Conservation (phyloP, 179 eudicot genomes). For the Silene vulgaris region DNA sequence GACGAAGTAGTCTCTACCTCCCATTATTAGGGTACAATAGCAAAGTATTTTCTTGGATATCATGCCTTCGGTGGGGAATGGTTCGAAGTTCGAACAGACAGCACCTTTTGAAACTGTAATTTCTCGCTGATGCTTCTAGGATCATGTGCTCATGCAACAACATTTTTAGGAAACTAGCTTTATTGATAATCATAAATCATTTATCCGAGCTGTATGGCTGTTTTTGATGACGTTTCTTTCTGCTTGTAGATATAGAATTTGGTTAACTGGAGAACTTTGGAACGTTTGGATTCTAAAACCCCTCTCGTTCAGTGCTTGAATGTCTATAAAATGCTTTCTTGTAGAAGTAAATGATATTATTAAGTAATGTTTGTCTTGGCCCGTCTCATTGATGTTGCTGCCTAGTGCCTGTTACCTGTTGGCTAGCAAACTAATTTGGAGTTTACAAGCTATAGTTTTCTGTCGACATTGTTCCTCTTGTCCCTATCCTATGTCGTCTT, state of each 20-base stretch:
- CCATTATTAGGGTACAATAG: neutral
- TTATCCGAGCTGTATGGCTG: no score
- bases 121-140: neutral
- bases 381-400: neutral
- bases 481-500: no score
- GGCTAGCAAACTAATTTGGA: neutral
- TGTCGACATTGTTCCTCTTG: no score
- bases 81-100: neutral
- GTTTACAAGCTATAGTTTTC: neutral
- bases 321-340: no score
- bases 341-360: no score
- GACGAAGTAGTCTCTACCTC: constrained; percentile 6
- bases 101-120: neutral
- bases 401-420: neutral
- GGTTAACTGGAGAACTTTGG: neutral
- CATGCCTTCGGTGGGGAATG: neutral
- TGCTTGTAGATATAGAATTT: no score
- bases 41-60: neutral
- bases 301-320: neutral
- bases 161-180: no score
- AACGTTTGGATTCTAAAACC: neutral
- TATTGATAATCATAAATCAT: no score
- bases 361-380: neutral
- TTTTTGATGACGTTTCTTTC: no score
- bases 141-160: neutral